phyloP scores from a whole-genome alignment of 179 eudicot genomes.

The Dionaea muscipula region DNA sequence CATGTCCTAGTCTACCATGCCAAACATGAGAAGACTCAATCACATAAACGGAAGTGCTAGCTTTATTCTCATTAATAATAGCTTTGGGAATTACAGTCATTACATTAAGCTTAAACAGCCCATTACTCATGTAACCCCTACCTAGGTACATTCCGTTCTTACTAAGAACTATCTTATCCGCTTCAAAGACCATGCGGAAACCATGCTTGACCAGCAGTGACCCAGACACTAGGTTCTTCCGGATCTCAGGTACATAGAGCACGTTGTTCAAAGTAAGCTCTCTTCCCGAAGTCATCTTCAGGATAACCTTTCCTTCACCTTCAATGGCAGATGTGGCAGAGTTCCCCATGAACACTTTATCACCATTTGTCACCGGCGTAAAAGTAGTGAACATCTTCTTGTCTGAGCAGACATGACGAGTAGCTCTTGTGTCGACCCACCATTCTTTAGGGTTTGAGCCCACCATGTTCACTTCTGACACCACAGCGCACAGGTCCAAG shows the following conservation, averaged over 20 bases:
- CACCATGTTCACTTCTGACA: too few relatives aligned
- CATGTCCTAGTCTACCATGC: constrained; percentile 7
- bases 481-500: too few relatives aligned
- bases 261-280: not conserved
- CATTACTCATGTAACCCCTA: not conserved
- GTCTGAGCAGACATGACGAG: too few relatives aligned
- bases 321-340: not conserved
- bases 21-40: constrained; percentile 5
- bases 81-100: too few relatives aligned
- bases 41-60: not conserved
- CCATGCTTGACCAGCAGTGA: not conserved
- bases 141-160: not conserved
- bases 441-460: too few relatives aligned
- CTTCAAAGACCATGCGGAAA: not conserved
- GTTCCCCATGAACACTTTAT: constrained; percentile 3
- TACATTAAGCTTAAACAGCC: not conserved
- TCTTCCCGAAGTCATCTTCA: not conserved
- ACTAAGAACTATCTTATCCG: not conserved
- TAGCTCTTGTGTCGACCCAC: too few relatives aligned
- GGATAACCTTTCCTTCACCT: not conserved
- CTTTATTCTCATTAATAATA: not conserved
- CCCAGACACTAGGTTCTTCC: not conserved
- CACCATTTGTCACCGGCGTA: too few relatives aligned
- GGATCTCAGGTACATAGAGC: not conserved
- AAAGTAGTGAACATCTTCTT: too few relatives aligned